These are phyloP conservation scores for Stagonosporopsis tanaceti DNA, from an alignment of 2,329 filamentous ascomycete species.

Conservation along the genomic window DNA sequence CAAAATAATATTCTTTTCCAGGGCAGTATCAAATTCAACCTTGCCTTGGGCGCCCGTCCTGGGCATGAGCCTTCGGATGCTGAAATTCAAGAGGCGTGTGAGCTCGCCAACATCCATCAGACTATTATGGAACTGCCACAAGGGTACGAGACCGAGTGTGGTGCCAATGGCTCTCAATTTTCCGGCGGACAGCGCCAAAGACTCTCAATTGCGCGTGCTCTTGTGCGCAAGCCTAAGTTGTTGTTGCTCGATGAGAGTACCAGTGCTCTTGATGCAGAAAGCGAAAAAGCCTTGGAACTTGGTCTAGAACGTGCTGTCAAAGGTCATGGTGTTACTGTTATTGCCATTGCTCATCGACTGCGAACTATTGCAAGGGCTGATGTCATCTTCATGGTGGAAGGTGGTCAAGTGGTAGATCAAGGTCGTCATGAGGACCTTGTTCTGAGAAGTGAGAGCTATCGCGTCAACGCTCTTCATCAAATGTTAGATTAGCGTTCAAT, in stretches of 20 bases:
- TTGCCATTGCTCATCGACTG: slow-evolving; percentile 57
- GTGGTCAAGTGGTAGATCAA: slow-evolving; percentile 57
- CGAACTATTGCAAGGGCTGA: slow-evolving; percentile 54
- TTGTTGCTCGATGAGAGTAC: slow-evolving; percentile 55
- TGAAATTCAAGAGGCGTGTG: slow-evolving; percentile 72
- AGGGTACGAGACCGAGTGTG: slow-evolving; percentile 68
- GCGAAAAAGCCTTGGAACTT: slow-evolving; percentile 51
- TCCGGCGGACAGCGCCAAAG: slow-evolving; percentile 55
- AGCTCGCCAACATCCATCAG: slow-evolving; percentile 74
- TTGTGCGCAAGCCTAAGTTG: slow-evolving; percentile 53
- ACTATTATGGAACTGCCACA: slow-evolving; percentile 68
- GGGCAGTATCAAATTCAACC: slow-evolving; percentile 58
- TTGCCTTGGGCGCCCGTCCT: slow-evolving; percentile 59
- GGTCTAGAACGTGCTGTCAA: slow-evolving; percentile 50
- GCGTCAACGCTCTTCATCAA: slow-evolving; percentile 60
- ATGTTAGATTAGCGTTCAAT: slow-evolving; percentile 47
- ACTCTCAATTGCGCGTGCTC: slow-evolving; percentile 53
- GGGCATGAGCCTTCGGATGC: slow-evolving; percentile 63
- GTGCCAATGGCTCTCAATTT: slow-evolving; percentile 51
- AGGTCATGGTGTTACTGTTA: slow-evolving; percentile 49
- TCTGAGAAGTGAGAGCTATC: slow-evolving; percentile 58
- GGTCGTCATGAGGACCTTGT: slow-evolving; percentile 60
- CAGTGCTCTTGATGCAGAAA: slow-evolving; percentile 54
- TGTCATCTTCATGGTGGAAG: slow-evolving; percentile 58
- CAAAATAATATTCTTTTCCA: slow-evolving; percentile 60